A percentile compares a stretch with the other conserved stretches of the same genome.
phyloP scores from a whole-genome alignment of 805 yeast species.

The Metschnikowia picachoensis region DNA sequence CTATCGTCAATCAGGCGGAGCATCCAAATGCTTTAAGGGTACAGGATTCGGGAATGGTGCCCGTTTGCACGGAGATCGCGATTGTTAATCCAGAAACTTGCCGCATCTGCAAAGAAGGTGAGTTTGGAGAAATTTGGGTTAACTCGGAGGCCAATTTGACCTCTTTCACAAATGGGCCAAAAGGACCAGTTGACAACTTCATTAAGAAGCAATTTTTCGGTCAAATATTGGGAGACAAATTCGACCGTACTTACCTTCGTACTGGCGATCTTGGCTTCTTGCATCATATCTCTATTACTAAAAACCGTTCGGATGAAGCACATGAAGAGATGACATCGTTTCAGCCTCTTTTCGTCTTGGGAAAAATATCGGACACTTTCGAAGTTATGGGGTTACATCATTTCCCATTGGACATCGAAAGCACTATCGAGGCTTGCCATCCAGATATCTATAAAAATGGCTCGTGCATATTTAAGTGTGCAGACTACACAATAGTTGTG shows the following conservation, averaged over 20 bases:
- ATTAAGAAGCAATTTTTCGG: slow-evolving; percentile 54
- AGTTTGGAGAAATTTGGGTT: slow-evolving; percentile 97
- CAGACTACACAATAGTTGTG: slow-evolving; percentile 72
- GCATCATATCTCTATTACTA: slow-evolving; percentile 58
- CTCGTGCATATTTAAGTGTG: slow-evolving; percentile 73
- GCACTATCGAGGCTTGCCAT: slow-evolving; percentile 44
- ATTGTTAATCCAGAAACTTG: slow-evolving; percentile 93
- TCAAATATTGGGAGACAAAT: slow-evolving; percentile 59
- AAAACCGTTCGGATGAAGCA: slow-evolving; percentile 35
- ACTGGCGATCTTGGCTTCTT: slow-evolving; percentile 95
- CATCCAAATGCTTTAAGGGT: slow-evolving; percentile 66
- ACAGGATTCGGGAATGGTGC: slow-evolving; percentile 95
- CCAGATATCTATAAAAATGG: slow-evolving; percentile 56
- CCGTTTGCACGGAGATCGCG: slow-evolving; percentile 89
- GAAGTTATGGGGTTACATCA: slow-evolving; percentile 90
- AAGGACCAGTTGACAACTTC: slow-evolving; percentile 50
- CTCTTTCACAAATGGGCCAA: slow-evolving; percentile 54
- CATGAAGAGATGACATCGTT: slow-evolving; percentile 34
- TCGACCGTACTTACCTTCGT: slow-evolving; percentile 63
- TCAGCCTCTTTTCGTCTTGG: slow-evolving; percentile 82
- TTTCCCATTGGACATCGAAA: slow-evolving; percentile 80
- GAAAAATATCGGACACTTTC: slow-evolving; percentile 80
- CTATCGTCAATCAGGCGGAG: slow-evolving; percentile 71
- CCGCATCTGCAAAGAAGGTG: slow-evolving; percentile 77
- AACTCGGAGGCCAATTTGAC: slow-evolving; percentile 78